These are phyloP conservation scores for Jasminum sambac DNA, from an alignment of 257 asterid species.

Conservation along the genomic window DNA sequence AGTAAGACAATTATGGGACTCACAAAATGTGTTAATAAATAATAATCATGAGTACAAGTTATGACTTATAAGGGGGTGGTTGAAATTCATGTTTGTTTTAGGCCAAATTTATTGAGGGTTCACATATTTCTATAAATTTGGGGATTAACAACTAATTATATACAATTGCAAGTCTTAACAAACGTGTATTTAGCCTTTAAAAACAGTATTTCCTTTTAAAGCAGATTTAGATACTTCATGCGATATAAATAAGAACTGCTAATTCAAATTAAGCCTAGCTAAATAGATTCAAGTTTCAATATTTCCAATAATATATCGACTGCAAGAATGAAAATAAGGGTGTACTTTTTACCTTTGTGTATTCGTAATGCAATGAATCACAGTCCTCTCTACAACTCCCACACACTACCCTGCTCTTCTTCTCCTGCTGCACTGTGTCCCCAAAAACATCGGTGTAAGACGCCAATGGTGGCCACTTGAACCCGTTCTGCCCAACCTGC, in stretches of 20 bases:
- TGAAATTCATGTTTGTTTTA: too few species aligned
- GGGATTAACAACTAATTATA: too few species aligned
- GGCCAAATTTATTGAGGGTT: too few species aligned
- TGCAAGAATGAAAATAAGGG: constrained; percentile 10
- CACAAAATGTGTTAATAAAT: too few species aligned
- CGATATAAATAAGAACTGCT: constrained; percentile 2
- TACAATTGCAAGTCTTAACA: neutral
- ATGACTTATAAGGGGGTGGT: too few species aligned
- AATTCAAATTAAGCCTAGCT: neutral
- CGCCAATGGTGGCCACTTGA: constrained; percentile 68
- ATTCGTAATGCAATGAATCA: constrained; percentile 47
- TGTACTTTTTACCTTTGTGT: constrained; percentile 69
- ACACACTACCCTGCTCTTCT: constrained; percentile 47
- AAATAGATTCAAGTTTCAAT: constrained; percentile 2
- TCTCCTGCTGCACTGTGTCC: constrained; percentile 54
- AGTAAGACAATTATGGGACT: too few species aligned
- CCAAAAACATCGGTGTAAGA: constrained; percentile 81
- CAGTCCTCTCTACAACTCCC: constrained; percentile 68
- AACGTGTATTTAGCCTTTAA: neutral
- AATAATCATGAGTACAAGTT: too few species aligned
- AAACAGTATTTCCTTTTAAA: neutral
- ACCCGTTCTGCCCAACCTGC: constrained; percentile 53
- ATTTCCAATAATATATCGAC: neutral
- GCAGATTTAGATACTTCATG: neutral
- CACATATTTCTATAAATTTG: too few species aligned